These are phyloP conservation scores for Gossypium schwendimanii DNA, from an alignment of 441 rosid species.

Conservation along the genomic window DNA sequence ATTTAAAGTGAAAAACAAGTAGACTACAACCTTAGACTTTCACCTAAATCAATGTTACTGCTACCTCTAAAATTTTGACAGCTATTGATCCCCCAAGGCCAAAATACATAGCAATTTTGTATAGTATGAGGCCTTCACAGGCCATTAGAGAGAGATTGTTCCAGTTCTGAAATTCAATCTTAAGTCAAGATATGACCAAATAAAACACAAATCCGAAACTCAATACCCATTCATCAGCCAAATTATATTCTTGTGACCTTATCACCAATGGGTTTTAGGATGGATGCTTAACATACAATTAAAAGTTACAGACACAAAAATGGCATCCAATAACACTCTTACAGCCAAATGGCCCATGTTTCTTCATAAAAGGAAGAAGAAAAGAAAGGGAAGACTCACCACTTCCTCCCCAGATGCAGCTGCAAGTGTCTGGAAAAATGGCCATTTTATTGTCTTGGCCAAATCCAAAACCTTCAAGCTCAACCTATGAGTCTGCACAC, in stretches of 20 bases:
- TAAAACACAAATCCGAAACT: slow-evolving; percentile 2
- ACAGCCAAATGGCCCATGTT: not conserved
- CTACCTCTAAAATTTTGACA: not conserved
- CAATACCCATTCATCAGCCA: not conserved
- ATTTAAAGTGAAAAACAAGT: not conserved
- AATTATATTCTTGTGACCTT: not conserved
- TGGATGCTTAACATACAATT: not conserved
- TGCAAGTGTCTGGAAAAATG: slow-evolving; percentile 53
- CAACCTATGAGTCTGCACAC: slow-evolving; percentile 58
- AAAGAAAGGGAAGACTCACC: slow-evolving; percentile 31
- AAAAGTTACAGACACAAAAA: not conserved
- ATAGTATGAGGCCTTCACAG: not conserved
- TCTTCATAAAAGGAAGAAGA: not conserved
- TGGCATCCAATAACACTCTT: not conserved
- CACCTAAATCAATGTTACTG: not conserved
- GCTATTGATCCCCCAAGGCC: not conserved
- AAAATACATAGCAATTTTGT: not conserved
- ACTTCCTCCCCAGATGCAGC: slow-evolving; percentile 31
- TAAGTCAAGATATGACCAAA: not conserved
- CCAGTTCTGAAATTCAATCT: not conserved
- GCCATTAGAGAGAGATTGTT: not conserved
- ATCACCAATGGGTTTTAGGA: not conserved
- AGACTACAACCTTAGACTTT: not conserved
- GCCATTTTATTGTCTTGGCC: slow-evolving; percentile 58
- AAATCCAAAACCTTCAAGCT: slow-evolving; percentile 56